These are phyloP conservation scores for Argentina anserina DNA, from an alignment of 306 rosid genomes.

Conservation along the genomic window DNA sequence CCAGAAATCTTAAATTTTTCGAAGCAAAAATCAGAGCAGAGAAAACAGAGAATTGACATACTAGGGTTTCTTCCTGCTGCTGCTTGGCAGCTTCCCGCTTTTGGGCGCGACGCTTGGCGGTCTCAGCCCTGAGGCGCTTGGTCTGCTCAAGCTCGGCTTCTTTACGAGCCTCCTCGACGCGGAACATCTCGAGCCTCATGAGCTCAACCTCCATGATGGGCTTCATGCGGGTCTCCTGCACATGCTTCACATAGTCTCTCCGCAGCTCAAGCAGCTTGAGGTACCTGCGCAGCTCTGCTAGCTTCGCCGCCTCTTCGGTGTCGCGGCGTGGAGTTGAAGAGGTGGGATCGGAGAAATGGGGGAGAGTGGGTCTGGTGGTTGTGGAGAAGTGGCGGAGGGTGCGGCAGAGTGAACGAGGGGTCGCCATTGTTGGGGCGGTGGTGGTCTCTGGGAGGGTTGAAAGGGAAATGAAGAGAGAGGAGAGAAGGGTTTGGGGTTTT, in stretches of 20 bases:
- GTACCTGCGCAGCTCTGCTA: slow-evolving; percentile 37
- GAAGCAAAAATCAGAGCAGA: not conserved
- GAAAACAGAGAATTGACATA: slow-evolving; percentile 16
- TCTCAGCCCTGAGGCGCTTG: slow-evolving; percentile 62
- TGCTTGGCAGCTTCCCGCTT: slow-evolving; percentile 51
- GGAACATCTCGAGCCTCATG: slow-evolving; percentile 55
- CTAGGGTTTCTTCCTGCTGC: slow-evolving; percentile 57
- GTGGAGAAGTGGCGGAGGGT: slow-evolving; percentile 1
- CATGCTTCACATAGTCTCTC: slow-evolving; percentile 66
- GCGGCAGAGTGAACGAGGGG: not conserved
- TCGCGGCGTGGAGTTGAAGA: slow-evolving; percentile 50
- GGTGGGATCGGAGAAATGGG: not conserved
- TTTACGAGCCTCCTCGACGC: slow-evolving; percentile 54
- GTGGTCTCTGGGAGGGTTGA: not conserved
- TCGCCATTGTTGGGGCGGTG: not conserved
- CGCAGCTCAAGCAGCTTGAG: not conserved
- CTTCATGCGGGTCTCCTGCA: slow-evolving; percentile 58
- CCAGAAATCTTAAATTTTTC: too few species aligned
- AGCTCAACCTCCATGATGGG: slow-evolving; percentile 60
- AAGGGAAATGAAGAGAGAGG: too few species aligned
- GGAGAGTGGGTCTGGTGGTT: not conserved
- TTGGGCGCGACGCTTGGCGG: slow-evolving; percentile 52
- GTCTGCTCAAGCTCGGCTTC: slow-evolving; percentile 66
- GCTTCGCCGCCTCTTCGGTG: slow-evolving; percentile 60
- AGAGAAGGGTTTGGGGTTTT: too few species aligned